Evolutionary conservation across 768 basidiomycete genomes (phyloP).

Genomic region (Pleurotus ostreatus): DNA sequence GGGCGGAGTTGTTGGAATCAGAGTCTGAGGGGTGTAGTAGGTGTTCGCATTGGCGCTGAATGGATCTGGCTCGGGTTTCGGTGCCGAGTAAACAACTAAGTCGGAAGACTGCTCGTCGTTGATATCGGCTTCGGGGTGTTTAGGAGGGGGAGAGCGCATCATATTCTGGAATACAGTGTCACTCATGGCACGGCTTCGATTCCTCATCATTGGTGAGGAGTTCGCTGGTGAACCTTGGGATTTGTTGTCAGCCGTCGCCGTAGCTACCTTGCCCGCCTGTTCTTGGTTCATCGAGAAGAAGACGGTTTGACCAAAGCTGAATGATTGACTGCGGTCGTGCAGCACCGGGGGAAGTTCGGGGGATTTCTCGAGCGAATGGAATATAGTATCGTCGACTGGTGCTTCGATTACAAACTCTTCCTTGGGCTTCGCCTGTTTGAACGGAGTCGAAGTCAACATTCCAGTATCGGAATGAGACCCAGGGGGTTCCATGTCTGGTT

Average conservation of each 20-base stretch:
- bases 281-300: conserved; percentile 45
- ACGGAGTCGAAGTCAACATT: conserved; percentile 41
- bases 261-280: conserved; percentile 17
- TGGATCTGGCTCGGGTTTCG: conserved; percentile 56
- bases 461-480: conserved; percentile 17
- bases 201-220: conserved; percentile 26
- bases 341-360: conserved; percentile 30
- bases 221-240: conserved; percentile 15
- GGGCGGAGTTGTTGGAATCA: conserved; percentile 67
- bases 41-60: conserved; percentile 71
- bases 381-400: conserved; percentile 39
- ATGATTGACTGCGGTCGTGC: conserved; percentile 64
- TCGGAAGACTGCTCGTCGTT: conserved; percentile 51
- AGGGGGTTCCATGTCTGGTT: conserved; percentile 14
- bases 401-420: conserved; percentile 8
- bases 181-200: conserved; percentile 52
- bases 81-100: conserved; percentile 38
- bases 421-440: conserved; percentile 34
- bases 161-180: conserved; percentile 63
- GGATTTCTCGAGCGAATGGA: conserved; percentile 37
- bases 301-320: conserved; percentile 61
- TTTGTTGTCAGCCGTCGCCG: conserved; percentile 21
- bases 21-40: conserved; percentile 73
- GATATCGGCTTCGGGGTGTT: conserved; percentile 57
- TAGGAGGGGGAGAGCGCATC: conserved; percentile 34